Evolutionary conservation across 2,329 filamentous ascomycete species (phyloP).

Genomic region (Xylaria sp.): DNA sequence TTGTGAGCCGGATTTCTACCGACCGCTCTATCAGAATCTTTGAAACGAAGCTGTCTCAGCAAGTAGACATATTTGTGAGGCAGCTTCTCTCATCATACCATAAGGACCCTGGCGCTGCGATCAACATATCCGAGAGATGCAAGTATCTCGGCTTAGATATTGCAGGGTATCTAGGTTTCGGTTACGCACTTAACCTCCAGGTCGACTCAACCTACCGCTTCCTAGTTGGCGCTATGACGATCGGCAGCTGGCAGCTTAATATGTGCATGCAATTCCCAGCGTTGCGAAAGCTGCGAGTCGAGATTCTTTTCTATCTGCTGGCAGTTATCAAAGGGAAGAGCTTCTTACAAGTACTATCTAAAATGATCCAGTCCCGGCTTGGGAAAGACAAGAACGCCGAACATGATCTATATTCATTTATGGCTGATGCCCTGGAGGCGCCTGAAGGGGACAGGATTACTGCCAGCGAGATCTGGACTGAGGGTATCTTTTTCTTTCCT

Average conservation of each 20-base stretch:
- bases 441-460: background rate
- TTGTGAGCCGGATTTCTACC: background rate
- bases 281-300: background rate
- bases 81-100: background rate
- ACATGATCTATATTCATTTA: conserved; percentile 1
- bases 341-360: background rate
- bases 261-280: background rate
- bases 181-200: background rate
- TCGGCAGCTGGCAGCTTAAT: background rate
- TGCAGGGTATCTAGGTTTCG: background rate
- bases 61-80: background rate
- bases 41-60: background rate
- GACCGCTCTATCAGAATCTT: background rate
- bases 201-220: background rate
- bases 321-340: conserved; percentile 1
- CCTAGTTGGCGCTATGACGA: background rate
- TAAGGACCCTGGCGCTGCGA: background rate
- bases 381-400: background rate
- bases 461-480: background rate
- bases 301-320: background rate
- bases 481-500: background rate
- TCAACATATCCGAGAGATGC: background rate
- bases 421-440: background rate
- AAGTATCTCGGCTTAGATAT: conserved; percentile 12
- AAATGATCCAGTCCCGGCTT: conserved; percentile 6